Base-by-base conservation (phyloP, 805 yeast species). In the Yamadazyma laniorum region DNA sequence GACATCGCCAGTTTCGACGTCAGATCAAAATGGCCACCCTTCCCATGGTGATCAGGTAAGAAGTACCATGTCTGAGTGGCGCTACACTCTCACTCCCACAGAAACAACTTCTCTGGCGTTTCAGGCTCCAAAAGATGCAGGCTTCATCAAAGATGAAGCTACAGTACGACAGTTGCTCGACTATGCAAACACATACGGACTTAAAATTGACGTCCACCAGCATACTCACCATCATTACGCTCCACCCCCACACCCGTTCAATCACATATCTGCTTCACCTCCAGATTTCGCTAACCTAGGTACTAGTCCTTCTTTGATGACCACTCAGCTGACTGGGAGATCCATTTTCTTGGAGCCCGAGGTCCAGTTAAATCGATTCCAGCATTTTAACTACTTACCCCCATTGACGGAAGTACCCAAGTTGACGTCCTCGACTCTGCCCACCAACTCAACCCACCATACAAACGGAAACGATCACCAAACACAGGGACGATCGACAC, bases 201-300 rank as follows among this genome's bases (percentile, higher is more conserved):
- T 84, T 29, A 71, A 75, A 31, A 70, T 88, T 11, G 80, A 88
- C 3, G 75, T 88, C 15, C 95, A 88, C 60, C 95, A 88, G 56
- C 95, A 86, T 58, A 80, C 84, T 32, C 91, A 85, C 58, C 86
- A 86, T 55, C 89, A 85, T 59, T 82, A 83, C 58, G 69, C 72
- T 6, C 72, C 77, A 2, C 73, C 71, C 29, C 49, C 47, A 5
- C 47, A 42, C 21, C 42, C 42, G n/a, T 34, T 34, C 35, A 34
- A 34, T 17, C 40, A 37, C 18, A 25, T 40, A 8, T 11, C 37
- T 11, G 12, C 29, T 19, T 12, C 32, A 17, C 43, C 39, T 19
- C 17, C 14, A 12, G 34, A 35, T 18, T 37, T 25, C 16, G 32
- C 29, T 3, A 28, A 25, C 14, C 34, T 31, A 9, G 32, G 31